phyloP scores from a whole-genome alignment of 257 asterid genomes.

The Solanum piurae region DNA sequence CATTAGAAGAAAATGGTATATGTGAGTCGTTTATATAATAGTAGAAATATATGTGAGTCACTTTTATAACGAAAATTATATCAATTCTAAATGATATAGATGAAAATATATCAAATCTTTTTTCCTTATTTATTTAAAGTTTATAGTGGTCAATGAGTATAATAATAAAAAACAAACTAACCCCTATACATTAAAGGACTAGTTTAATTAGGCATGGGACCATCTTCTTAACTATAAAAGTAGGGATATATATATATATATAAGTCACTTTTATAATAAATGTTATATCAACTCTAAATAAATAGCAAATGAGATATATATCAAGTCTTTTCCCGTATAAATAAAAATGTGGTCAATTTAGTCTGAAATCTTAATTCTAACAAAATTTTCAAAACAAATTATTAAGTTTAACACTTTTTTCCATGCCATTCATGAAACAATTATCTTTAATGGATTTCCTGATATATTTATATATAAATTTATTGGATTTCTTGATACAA shows the following conservation, averaged over 20 bases:
- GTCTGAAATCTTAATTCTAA: not conserved
- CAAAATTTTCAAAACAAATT: not conserved
- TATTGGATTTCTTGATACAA: not conserved
- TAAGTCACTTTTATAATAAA: too few relatives aligned
- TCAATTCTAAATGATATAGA: too few relatives aligned
- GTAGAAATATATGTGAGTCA: too few relatives aligned
- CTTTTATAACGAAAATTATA: too few relatives aligned
- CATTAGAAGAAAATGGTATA: too few relatives aligned
- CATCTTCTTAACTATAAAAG: not conserved
- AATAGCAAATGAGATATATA: too few relatives aligned
- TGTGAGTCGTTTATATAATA: fast-evolving
- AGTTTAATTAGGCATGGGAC: not conserved
- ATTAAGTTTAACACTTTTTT: not conserved
- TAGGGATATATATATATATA: too few relatives aligned
- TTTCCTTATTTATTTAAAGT: too few relatives aligned
- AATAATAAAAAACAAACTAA: not conserved
- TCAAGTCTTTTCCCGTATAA: not conserved
- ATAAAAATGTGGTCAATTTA: not conserved
- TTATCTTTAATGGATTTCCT: not conserved
- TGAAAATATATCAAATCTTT: too few relatives aligned
- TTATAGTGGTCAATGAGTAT: not conserved
- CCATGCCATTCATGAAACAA: not conserved
- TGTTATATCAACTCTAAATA: too few relatives aligned
- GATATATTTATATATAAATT: not conserved
- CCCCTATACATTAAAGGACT: not conserved